Percentiles rank a stretch among this genome's conserved stretches.
phyloP scores from a whole-genome alignment of 768 basidiomycete species.

The Rhodotorula diobovata region DNA sequence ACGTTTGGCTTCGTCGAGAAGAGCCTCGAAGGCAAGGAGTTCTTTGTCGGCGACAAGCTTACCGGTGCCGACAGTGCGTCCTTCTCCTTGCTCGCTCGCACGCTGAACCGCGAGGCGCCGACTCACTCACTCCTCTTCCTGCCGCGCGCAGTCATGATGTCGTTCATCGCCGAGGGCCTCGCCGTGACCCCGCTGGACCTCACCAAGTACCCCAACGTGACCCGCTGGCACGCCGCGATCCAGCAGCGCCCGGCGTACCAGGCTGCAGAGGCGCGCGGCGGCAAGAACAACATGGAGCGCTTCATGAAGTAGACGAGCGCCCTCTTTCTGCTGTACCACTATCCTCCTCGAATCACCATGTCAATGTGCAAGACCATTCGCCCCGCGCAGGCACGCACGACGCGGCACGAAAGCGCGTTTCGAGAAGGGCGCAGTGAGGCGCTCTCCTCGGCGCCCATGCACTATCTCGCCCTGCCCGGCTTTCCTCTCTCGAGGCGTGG shows the following conservation, averaged over 20 bases:
- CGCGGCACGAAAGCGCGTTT: too few species aligned
- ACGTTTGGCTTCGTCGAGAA: constrained; percentile 14
- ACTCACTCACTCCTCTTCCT: neutral
- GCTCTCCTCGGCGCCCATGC: too few species aligned
- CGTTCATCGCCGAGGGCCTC: constrained; percentile 26
- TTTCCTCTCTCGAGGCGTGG: too few species aligned
- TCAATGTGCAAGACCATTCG: too few species aligned
- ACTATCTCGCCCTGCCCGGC: too few species aligned
- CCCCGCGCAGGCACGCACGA: too few species aligned
- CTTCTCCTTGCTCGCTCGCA: neutral
- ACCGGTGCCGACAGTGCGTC: constrained; percentile 34
- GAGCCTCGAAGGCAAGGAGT: constrained; percentile 24
- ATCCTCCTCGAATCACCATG: too few species aligned
- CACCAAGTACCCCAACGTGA: constrained; percentile 14
- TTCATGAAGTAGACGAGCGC: constrained; percentile 11
- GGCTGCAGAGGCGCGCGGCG: constrained; percentile 16
- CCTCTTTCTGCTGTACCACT: too few species aligned
- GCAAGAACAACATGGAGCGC: constrained; percentile 16
- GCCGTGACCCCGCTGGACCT: neutral
- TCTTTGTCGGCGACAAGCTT: constrained; percentile 20
- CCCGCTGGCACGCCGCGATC: constrained; percentile 20
- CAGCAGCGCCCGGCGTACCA: constrained; percentile 14
- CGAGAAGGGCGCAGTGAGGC: too few species aligned
- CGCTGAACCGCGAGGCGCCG: neutral
- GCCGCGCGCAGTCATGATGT: constrained; percentile 27